Conservation (phyloP, 2,329 filamentous ascomycete species). For the Lasiodiplodia gonubiensis region DNA sequence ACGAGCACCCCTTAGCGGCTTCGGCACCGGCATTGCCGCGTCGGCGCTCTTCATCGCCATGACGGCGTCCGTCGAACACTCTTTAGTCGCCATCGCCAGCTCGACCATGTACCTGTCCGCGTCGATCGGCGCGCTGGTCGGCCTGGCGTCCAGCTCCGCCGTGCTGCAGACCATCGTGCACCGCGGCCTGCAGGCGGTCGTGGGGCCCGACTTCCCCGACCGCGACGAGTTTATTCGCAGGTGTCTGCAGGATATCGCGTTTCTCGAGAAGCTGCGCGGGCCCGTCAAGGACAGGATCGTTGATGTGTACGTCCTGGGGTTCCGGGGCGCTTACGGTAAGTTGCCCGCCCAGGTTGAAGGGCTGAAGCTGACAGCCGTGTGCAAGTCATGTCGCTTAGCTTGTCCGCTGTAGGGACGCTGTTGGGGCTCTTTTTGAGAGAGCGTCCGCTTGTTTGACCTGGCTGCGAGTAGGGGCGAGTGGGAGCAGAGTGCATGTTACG, state of each 20-base stretch:
- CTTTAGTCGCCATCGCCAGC: conserved; percentile 35
- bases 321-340: conserved; percentile 6
- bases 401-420: not conserved
- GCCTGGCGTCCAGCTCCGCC: conserved; percentile 37
- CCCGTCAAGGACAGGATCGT: not conserved
- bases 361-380: not conserved
- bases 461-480: not conserved
- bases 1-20: conserved; percentile 30
- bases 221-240: conserved; percentile 5
- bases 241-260: conserved; percentile 3
- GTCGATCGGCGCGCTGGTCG: conserved; percentile 33
- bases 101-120: conserved; percentile 35
- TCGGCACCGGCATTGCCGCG: conserved; percentile 37
- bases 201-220: not conserved
- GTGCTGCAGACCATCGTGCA: conserved; percentile 36
- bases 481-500: too few species aligned
- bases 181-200: conserved; percentile 29
- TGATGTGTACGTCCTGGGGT: not conserved
- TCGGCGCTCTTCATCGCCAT: conserved; percentile 39
- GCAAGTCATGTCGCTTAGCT: not conserved
- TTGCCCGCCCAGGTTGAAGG: not conserved
- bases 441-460: not conserved
- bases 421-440: not conserved
- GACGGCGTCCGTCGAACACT: conserved; percentile 35
- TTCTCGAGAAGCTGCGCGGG: not conserved